phyloP scores from a whole-genome alignment of 495 filamentous ascomycete genomes.

The Xylaria bambusicola region DNA sequence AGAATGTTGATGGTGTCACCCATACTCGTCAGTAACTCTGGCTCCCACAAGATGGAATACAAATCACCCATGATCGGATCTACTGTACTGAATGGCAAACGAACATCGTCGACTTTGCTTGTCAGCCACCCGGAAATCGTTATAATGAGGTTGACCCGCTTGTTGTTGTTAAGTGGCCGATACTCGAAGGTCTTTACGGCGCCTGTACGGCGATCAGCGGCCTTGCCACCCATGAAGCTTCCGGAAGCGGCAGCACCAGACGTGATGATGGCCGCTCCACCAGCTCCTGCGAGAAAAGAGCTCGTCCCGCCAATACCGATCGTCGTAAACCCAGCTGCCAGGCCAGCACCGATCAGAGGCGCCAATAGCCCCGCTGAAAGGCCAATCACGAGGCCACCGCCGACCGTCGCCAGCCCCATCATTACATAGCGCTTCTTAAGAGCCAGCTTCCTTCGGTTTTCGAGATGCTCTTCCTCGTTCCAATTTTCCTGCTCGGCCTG shows the following conservation, averaged over 20 bases:
- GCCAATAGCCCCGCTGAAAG: slow-evolving; percentile 90
- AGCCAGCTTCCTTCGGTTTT: slow-evolving; percentile 76
- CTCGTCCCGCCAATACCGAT: slow-evolving; percentile 90
- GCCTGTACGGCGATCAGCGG: slow-evolving; percentile 83
- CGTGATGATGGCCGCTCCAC: slow-evolving; percentile 91
- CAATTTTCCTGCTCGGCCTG: slow-evolving; percentile 90
- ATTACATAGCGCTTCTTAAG: slow-evolving; percentile 82
- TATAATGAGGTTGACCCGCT: slow-evolving; percentile 92
- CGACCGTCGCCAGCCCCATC: slow-evolving; percentile 97
- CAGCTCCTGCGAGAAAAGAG: slow-evolving; percentile 86
- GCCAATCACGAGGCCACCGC: slow-evolving; percentile 93
- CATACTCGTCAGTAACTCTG: slow-evolving; percentile 96
- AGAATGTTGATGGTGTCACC: slow-evolving; percentile 98
- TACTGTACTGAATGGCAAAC: slow-evolving; percentile 91
- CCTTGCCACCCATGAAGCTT: slow-evolving; percentile 78
- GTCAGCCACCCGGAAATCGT: slow-evolving; percentile 99
- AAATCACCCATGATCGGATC: slow-evolving; percentile 98
- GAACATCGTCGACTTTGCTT: slow-evolving; percentile 94
- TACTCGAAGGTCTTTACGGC: slow-evolving; percentile 97
- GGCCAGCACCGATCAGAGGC: slow-evolving; percentile 90
- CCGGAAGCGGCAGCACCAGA: slow-evolving; percentile 86
- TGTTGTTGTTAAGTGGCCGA: slow-evolving; percentile 94
- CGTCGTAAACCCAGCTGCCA: slow-evolving; percentile 92
- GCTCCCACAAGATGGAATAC: slow-evolving; percentile 97
- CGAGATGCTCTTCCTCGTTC: slow-evolving; percentile 96